These are phyloP conservation scores for Vaccinium corymbosum DNA, from an alignment of 148 eudicot species.

Conservation along the genomic window DNA sequence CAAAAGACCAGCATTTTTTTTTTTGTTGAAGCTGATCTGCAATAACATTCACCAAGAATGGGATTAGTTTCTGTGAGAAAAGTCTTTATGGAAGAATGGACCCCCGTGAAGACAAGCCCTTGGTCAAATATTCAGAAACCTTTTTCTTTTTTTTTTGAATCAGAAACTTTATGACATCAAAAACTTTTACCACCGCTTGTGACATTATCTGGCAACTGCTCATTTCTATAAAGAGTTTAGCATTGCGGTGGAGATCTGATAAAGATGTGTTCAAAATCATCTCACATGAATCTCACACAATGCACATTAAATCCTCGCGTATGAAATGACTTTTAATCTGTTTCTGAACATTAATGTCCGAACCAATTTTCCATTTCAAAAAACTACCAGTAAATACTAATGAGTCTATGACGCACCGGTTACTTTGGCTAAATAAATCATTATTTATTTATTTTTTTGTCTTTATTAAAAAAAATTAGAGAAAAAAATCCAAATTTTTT, in stretches of 20 bases:
- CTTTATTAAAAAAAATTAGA: too few species aligned
- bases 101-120: constrained; percentile 6
- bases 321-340: too few species aligned
- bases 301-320: too few species aligned
- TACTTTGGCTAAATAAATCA: not conserved
- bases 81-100: constrained; percentile 12
- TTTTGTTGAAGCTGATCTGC: not conserved
- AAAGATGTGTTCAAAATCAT: not conserved
- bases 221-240: too few species aligned
- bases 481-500: too few species aligned
- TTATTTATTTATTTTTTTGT: too few species aligned
- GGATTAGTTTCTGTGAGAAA: not conserved
- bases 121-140: constrained; percentile 9
- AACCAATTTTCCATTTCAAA: not conserved
- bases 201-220: not conserved
- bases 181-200: not conserved
- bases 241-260: not conserved
- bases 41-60: not conserved
- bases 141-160: not conserved
- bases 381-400: not conserved
- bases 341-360: not conserved
- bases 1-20: not conserved
- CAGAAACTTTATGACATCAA: not conserved
- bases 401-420: not conserved
- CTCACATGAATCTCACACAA: too few species aligned